Conservation (phyloP, 1,139 yeast genomes). For the Magnusiomyces tetraspermus region DNA sequence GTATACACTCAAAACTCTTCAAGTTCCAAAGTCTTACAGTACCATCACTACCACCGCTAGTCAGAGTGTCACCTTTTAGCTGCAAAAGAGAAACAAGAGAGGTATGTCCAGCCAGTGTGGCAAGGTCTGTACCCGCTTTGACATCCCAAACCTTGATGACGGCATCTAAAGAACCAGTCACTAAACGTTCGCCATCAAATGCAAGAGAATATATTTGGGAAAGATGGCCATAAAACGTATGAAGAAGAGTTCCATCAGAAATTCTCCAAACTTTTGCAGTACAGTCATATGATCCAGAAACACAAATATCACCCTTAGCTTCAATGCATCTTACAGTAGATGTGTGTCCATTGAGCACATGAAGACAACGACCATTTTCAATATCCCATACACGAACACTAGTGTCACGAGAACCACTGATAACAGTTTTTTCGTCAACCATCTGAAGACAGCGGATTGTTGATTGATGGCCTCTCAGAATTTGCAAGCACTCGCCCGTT, state of each 20-base stretch:
- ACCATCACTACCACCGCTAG: conserved; percentile 90
- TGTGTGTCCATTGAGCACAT: conserved; percentile 63
- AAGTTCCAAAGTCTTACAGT: conserved; percentile 90
- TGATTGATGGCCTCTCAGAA: conserved; percentile 83
- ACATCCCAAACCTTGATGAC: conserved; percentile 91
- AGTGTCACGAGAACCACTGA: conserved; percentile 84
- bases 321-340: conserved; percentile 72
- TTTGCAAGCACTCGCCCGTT: conserved; percentile 66
- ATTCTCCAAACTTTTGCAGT: conserved; percentile 86
- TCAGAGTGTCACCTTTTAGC: conserved; percentile 76
- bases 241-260: conserved; percentile 61
- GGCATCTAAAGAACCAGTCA: conserved; percentile 85
- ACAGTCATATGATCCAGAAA: conserved; percentile 78
- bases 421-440: conserved; percentile 60
- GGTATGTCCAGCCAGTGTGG: conserved; percentile 64
- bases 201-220: conserved; percentile 79
- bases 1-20: conserved; percentile 77
- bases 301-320: conserved; percentile 37
- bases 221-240: conserved; percentile 76
- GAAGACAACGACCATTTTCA: conserved; percentile 60
- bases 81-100: conserved; percentile 72
- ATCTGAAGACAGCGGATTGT: conserved; percentile 88
- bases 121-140: conserved; percentile 65
- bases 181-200: conserved; percentile 67
- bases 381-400: conserved; percentile 91